Evolutionary conservation across 1,139 yeast species (phyloP).

Genomic region (Geotrichum citri-aurantii): DNA sequence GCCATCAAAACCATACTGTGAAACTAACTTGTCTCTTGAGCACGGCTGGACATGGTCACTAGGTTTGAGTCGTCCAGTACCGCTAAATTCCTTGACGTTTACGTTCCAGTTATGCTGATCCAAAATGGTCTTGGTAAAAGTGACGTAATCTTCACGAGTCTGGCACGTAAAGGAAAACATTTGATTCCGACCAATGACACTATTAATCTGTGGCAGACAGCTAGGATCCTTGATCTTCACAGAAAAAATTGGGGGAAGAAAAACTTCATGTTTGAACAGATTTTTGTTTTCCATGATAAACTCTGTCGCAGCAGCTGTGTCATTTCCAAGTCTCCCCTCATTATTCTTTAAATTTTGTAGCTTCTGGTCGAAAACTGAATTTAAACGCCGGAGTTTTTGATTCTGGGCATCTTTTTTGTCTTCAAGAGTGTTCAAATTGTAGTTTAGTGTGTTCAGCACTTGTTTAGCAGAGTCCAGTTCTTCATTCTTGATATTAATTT

Average conservation of each 20-base stretch:
- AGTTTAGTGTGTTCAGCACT: constrained; percentile 30
- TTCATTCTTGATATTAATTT: not conserved
- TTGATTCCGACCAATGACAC: constrained; percentile 50
- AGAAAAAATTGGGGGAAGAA: constrained; percentile 73
- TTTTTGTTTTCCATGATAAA: constrained; percentile 37
- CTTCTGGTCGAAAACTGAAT: constrained; percentile 23
- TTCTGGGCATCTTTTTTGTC: not conserved
- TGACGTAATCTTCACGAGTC: constrained; percentile 42
- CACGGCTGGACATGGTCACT: constrained; percentile 31
- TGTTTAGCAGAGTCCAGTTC: constrained; percentile 31
- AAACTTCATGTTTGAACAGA: constrained; percentile 42
- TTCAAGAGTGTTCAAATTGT: constrained; percentile 12
- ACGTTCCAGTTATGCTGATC: constrained; percentile 39
- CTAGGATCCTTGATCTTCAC: constrained; percentile 48
- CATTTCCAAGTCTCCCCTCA: constrained; percentile 20
- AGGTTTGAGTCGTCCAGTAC: constrained; percentile 24
- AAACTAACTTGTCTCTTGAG: constrained; percentile 37
- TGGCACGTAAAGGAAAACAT: constrained; percentile 51
- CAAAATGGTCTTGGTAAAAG: constrained; percentile 41
- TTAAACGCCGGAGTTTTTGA: constrained; percentile 19
- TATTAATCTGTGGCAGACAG: constrained; percentile 50
- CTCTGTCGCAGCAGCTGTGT: constrained; percentile 37
- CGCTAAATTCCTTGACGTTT: constrained; percentile 43
- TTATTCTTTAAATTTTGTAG: constrained; percentile 19
- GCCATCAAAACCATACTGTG: constrained; percentile 69